A percentile compares a stretch with the other conserved stretches of the same genome.
Conservation (phyloP, 441 rosid species). For the Lepidium campestre region DNA sequence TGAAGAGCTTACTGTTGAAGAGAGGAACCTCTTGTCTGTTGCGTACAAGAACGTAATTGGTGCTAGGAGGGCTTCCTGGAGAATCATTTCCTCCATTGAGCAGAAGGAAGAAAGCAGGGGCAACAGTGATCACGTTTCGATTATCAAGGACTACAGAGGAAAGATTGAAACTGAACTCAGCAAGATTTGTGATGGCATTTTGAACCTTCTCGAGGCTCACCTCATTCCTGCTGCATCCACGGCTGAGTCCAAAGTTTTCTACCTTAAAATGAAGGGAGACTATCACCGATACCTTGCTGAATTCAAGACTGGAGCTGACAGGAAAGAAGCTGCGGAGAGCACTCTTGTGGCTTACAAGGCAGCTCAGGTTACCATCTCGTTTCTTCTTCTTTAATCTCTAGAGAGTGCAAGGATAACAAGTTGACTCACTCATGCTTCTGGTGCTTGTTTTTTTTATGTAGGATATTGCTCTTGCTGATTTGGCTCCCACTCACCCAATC, state of each 20-base stretch:
- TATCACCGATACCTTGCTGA: conserved; percentile 91
- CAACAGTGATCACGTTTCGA: conserved; percentile 67
- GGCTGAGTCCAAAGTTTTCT: conserved; percentile 93
- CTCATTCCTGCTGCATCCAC: conserved; percentile 77
- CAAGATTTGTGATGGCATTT: conserved; percentile 88
- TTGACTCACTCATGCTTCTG: neutral
- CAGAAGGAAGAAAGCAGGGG: conserved; percentile 97
- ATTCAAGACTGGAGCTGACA: conserved; percentile 84
- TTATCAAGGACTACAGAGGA: conserved; percentile 83
- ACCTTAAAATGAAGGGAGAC: conserved; percentile 97
- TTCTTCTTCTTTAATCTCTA: neutral
- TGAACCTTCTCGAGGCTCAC: conserved; percentile 80
- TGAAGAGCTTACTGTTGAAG: conserved; percentile 91
- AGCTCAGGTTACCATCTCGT: conserved; percentile 58
- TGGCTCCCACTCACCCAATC: conserved; percentile 95
- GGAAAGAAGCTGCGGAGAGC: conserved; percentile 97
- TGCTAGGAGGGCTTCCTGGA: conserved; percentile 97
- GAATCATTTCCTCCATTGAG: conserved; percentile 95
- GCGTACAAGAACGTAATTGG: conserved; percentile 97
- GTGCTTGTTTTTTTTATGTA: conserved; percentile 25
- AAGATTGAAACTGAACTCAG: conserved; percentile 83
- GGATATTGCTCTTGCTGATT: conserved; percentile 90
- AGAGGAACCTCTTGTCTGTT: conserved; percentile 88
- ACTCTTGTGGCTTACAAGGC: conserved; percentile 90
- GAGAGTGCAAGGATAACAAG: neutral